A percentile compares a stretch with the other conserved stretches of the same genome.
Evolutionary conservation across 495 filamentous ascomycete genomes (phyloP).

Genomic region (Rhypophila decipiens): DNA sequence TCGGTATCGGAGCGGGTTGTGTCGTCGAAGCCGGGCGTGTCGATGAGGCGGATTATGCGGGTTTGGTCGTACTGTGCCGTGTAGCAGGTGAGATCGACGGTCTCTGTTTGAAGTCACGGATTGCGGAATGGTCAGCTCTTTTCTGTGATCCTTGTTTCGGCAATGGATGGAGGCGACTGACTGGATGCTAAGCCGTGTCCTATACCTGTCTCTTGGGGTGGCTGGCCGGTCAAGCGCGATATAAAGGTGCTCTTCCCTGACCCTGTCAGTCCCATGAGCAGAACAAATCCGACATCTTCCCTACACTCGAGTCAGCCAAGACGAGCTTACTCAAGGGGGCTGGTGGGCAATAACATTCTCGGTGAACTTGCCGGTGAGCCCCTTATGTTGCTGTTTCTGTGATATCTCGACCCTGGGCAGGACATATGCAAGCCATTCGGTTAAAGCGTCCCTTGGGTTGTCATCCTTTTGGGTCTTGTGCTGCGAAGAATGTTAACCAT

Average conservation of each 20-base stretch:
- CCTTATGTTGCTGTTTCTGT: too few relatives aligned
- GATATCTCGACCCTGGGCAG: too few relatives aligned
- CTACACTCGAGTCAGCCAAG: too few relatives aligned
- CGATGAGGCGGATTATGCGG: constrained; percentile 26
- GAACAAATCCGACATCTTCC: background rate
- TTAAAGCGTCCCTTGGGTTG: too few relatives aligned
- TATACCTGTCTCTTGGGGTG: constrained; percentile 4
- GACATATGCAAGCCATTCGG: too few relatives aligned
- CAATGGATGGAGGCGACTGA: constrained; percentile 4
- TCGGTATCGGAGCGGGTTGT: constrained; percentile 35
- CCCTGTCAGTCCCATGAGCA: constrained; percentile 22
- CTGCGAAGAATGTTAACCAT: too few relatives aligned
- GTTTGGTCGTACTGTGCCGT: background rate
- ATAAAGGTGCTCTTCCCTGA: constrained; percentile 36
- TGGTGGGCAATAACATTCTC: too few relatives aligned
- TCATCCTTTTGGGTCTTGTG: too few relatives aligned
- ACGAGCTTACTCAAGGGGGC: too few relatives aligned
- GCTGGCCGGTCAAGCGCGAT: constrained; percentile 14
- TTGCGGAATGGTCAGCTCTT: background rate
- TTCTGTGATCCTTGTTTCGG: background rate
- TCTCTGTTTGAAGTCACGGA: too few relatives aligned
- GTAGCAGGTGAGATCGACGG: constrained; percentile 1
- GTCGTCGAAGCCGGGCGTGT: constrained; percentile 49
- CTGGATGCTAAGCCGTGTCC: constrained; percentile 22
- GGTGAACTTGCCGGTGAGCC: too few relatives aligned